A percentile compares a stretch with the other conserved stretches of the same genome.
Conservation (phyloP, 768 basidiomycete genomes). For the Mycena haematopus region DNA sequence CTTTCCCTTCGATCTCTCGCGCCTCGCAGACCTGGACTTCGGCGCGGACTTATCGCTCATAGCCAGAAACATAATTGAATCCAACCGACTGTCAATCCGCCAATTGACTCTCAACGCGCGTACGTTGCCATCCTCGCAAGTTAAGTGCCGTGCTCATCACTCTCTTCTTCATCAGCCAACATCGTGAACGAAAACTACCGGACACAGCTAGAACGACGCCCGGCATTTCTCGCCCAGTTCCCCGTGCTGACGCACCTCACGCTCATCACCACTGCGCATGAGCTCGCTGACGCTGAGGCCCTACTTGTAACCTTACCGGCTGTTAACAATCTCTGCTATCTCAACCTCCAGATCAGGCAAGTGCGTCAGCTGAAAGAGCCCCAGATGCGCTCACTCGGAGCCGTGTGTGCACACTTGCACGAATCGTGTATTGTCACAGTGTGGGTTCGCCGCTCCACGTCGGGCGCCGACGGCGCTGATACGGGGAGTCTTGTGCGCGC, state of each 20-base stretch:
- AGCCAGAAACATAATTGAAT: neutral
- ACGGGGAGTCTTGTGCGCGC: neutral
- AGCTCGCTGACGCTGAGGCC: neutral
- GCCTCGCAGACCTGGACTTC: neutral
- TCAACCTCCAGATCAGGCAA: neutral
- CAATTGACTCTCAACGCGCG: slow-evolving; percentile 5
- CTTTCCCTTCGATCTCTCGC: slow-evolving; percentile 9
- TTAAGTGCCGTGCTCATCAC: no score
- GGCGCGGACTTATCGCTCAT: neutral
- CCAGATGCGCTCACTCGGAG: neutral
- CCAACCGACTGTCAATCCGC: neutral
- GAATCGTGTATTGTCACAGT: neutral
- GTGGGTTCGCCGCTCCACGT: neutral
- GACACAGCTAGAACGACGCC: neutral
- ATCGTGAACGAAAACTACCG: neutral
- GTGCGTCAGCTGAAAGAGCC: neutral
- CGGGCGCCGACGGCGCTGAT: neutral
- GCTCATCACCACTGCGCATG: neutral
- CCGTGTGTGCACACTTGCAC: neutral
- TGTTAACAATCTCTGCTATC: neutral
- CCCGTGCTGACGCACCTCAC: slow-evolving; percentile 12
- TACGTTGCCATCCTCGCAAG: neutral
- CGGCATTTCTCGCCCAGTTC: neutral
- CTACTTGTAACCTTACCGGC: neutral
- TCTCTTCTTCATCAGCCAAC: neutral